Evolutionary conservation across 2,329 filamentous ascomycete species (phyloP).

Genomic region (Sarocladiaceae sp.): DNA sequence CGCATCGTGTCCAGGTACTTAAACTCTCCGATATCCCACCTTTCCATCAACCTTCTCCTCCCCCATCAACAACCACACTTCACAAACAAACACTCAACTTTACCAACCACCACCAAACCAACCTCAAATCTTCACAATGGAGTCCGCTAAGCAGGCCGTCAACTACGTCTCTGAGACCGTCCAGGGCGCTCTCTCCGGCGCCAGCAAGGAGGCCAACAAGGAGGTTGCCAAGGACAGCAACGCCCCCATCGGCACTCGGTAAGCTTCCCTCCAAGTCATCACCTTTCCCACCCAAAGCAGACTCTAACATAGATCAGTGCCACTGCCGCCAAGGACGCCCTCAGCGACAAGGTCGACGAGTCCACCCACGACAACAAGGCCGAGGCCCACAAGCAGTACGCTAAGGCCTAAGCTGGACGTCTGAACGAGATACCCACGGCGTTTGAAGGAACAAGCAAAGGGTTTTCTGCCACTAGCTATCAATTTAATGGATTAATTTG

Average conservation of each 20-base stretch:
- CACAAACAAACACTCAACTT: slow-evolving; percentile 13
- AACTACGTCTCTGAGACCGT: slow-evolving; percentile 65
- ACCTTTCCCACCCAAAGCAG: not conserved
- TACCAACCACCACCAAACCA: slow-evolving; percentile 17
- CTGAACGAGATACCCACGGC: slow-evolving; percentile 1
- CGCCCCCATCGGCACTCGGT: slow-evolving; percentile 47
- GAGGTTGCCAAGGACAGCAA: slow-evolving; percentile 57
- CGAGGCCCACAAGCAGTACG: slow-evolving; percentile 33
- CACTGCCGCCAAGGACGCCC: slow-evolving; percentile 41
- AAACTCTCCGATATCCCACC: slow-evolving; percentile 3
- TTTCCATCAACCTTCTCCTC: slow-evolving; percentile 5
- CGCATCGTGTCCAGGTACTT: slow-evolving; percentile 7
- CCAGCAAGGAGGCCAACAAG: slow-evolving; percentile 68
- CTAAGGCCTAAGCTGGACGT: slow-evolving; percentile 20
- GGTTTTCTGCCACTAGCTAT: not conserved
- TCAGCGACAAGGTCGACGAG: slow-evolving; percentile 43
- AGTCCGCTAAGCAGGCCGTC: slow-evolving; percentile 51
- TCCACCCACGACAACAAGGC: slow-evolving; percentile 33
- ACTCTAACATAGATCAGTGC: slow-evolving; percentile 28
- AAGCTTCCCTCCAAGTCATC: slow-evolving; percentile 17
- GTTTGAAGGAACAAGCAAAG: slow-evolving; percentile 8
- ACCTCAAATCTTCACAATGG: slow-evolving; percentile 35
- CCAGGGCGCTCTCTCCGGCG: slow-evolving; percentile 48
- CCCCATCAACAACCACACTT: slow-evolving; percentile 13
- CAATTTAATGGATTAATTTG: not conserved